A percentile compares a stretch with the other conserved stretches of the same genome.
These are phyloP conservation scores for Candida schatavii DNA, from an alignment of 805 yeast species.

Conservation along the genomic window DNA sequence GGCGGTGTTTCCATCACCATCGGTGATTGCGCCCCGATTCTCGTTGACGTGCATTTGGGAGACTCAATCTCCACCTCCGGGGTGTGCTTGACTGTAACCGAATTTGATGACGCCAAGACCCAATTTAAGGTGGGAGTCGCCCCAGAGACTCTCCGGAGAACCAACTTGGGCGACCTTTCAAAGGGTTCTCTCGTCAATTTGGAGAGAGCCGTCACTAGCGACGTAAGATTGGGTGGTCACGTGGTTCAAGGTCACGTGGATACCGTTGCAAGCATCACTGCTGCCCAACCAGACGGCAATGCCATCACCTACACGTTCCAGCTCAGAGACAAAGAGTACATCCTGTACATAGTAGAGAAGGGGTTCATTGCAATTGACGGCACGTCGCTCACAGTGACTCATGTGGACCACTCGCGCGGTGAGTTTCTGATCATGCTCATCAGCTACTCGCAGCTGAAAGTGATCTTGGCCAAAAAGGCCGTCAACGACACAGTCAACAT, in stretches of 20 bases:
- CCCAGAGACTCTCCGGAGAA: slow-evolving; percentile 84
- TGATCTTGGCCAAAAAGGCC: slow-evolving; percentile 63
- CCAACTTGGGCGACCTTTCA: slow-evolving; percentile 65
- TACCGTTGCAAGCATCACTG: slow-evolving; percentile 68
- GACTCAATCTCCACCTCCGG: slow-evolving; percentile 93
- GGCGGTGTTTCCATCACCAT: slow-evolving; percentile 73
- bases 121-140: slow-evolving; percentile 86
- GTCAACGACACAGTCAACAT: slow-evolving; percentile 73
- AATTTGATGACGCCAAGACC: slow-evolving; percentile 48
- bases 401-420: slow-evolving; percentile 56
- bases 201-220: slow-evolving; percentile 87
- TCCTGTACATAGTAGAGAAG: slow-evolving; percentile 84
- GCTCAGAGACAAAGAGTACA: slow-evolving; percentile 58
- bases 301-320: slow-evolving; percentile 74
- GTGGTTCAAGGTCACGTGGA: slow-evolving; percentile 98
- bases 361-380: slow-evolving; percentile 95
- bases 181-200: slow-evolving; percentile 69
- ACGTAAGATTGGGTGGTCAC: slow-evolving; percentile 92
- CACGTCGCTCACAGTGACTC: slow-evolving; percentile 82
- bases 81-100: slow-evolving; percentile 88
- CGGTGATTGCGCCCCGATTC: slow-evolving; percentile 55
- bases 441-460: slow-evolving; percentile 82
- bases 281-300: slow-evolving; percentile 60
- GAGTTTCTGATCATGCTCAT: slow-evolving; percentile 87
- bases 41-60: slow-evolving; percentile 84